Base-by-base conservation (phyloP, 2,329 filamentous ascomycete species). In the Verticillium klebahnii region DNA sequence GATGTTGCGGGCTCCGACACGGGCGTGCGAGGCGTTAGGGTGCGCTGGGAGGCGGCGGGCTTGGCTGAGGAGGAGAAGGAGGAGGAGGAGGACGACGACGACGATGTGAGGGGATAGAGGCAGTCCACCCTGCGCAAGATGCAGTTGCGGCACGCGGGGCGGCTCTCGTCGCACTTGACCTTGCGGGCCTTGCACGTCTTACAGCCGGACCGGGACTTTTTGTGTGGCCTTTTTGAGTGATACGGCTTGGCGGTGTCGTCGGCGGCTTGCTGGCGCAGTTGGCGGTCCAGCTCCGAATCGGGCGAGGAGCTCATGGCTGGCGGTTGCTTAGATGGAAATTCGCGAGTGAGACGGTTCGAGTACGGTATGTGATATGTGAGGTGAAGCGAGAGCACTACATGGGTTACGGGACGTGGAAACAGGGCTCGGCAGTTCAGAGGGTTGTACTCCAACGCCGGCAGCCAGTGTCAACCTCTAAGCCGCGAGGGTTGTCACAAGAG, bases 141-240 rank as follows among this genome's bases (percentile, higher is more conserved):
- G 69, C 84, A 86, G 34, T 78, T 75, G 50, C 77, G 77, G 67
- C 83, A 86, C 2, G 73, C 68, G 0, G 84, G 84, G 32, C 75
- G 78, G 5, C 67, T 74, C 68, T 86, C 82, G 63, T 83, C 80
- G 70, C 83, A 85, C 71, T 83, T 85, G 60, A 83, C 80, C 70
- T 82, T 84, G 60, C 83, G 79, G 17, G 71, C 70, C 71, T 85
- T 86, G 76, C 83, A 86, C 67, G 80, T 82, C 64, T 73, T 74
- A 67, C 83, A 86, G 6, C 82, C 83, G 2, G 75, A 73, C 34
- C 83, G 74, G 1, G 82, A 84, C 70, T 86, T 86, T 65, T 75
- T 81, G 69, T 86, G 83, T 57, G 82, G 81, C 12, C 82, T 77
- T 69, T 85, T 86, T 58, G 77, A 64, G 61, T 79, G 73, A 59